Evolutionary conservation across 2,329 filamentous ascomycete genomes (phyloP).

Genomic region (Cladosporium halotolerans): DNA sequence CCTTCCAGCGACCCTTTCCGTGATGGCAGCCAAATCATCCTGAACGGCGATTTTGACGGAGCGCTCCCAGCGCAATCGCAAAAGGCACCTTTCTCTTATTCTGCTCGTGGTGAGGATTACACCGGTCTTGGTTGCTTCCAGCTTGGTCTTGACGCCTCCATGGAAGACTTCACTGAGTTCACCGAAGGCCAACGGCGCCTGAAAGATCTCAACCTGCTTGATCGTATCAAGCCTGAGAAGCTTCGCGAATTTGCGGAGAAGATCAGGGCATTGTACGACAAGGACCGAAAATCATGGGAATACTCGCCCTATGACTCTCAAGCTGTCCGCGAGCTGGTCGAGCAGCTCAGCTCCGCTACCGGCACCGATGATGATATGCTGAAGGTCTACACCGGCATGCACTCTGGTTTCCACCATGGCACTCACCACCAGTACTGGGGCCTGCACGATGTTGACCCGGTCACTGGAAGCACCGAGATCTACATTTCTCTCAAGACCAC

Average conservation of each 20-base stretch:
- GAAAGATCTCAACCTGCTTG: conserved; percentile 35
- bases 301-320: conserved; percentile 8
- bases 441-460: conserved; percentile 16
- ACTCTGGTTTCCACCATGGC: conserved; percentile 20
- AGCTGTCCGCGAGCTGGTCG: conserved; percentile 18
- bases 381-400: conserved; percentile 18
- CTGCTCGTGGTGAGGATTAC: conserved; percentile 7
- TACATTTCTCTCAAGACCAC: conserved; percentile 40
- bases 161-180: conserved; percentile 39
- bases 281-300: conserved; percentile 7
- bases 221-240: conserved; percentile 32
- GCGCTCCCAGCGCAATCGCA: conserved; percentile 8
- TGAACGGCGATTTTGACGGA: conserved; percentile 13
- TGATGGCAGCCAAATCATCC: conserved; percentile 7
- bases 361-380: conserved; percentile 13
- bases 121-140: conserved; percentile 34
- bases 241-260: conserved; percentile 26
- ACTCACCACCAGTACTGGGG: conserved; percentile 21
- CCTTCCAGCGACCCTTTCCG: conserved; percentile 2
- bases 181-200: conserved; percentile 40
- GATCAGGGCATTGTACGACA: conserved; percentile 16
- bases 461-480: conserved; percentile 29
- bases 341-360: conserved; percentile 13
- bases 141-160: conserved; percentile 37
- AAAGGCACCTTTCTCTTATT: conserved; percentile 12